These are phyloP conservation scores for Lactarius pseudohatsudake DNA, from an alignment of 768 basidiomycete species.

Conservation along the genomic window DNA sequence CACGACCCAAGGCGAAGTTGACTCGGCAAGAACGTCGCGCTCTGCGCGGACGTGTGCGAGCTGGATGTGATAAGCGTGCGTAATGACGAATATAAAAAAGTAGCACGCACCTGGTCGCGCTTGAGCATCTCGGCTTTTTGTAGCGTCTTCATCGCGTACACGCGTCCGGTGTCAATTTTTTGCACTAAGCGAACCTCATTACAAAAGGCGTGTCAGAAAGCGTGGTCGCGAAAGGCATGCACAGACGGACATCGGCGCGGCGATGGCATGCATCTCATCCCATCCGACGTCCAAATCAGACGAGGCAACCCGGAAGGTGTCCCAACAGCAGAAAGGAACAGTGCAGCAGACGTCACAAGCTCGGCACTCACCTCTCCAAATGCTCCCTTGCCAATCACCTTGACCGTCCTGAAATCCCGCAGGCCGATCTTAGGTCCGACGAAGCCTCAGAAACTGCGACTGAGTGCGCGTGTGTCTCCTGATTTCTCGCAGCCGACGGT, in stretches of 20 bases:
- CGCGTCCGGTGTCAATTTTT: slow-evolving; percentile 94
- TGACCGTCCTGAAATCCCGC: slow-evolving; percentile 93
- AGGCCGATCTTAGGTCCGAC: slow-evolving; percentile 88
- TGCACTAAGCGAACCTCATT: slow-evolving; percentile 86
- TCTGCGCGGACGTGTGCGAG: slow-evolving; percentile 98
- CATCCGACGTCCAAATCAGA: too few species aligned
- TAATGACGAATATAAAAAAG: slow-evolving; percentile 5
- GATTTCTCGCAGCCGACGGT: slow-evolving; percentile 76
- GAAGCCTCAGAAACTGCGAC: slow-evolving; percentile 81
- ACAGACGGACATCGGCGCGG: neutral
- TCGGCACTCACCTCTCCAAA: slow-evolving; percentile 81
- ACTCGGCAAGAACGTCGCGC: slow-evolving; percentile 94
- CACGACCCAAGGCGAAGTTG: slow-evolving; percentile 94
- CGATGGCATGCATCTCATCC: too few species aligned
- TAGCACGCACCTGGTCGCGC: slow-evolving; percentile 83
- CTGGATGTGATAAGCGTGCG: slow-evolving; percentile 41
- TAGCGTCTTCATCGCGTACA: slow-evolving; percentile 98
- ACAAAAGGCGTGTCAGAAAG: slow-evolving; percentile 9
- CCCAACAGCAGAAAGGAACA: neutral
- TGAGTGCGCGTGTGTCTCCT: slow-evolving; percentile 67
- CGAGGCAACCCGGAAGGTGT: too few species aligned
- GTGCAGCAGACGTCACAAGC: neutral
- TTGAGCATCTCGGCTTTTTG: slow-evolving; percentile 99
- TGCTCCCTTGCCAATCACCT: slow-evolving; percentile 99
- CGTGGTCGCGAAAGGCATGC: neutral